Percentiles rank a stretch among this genome's conserved stretches.
Conservation (phyloP, 2,329 filamentous ascomycete genomes). For the Dissoconium aciculare region DNA sequence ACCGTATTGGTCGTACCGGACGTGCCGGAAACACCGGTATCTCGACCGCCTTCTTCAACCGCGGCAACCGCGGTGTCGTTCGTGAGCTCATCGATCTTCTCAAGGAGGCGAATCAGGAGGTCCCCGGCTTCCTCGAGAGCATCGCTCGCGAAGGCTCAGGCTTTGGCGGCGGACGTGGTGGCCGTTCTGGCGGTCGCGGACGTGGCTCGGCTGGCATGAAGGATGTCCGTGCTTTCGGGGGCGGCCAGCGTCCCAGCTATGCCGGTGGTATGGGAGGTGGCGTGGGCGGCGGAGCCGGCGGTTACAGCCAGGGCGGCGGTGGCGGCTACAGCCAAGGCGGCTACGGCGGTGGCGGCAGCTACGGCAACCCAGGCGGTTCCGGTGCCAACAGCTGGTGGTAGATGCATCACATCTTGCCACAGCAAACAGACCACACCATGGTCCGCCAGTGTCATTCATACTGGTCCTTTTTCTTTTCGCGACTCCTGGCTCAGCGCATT, state of each 20-base stretch:
- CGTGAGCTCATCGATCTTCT: slow-evolving; percentile 92
- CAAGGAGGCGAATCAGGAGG: slow-evolving; percentile 97
- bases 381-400: slow-evolving; percentile 17
- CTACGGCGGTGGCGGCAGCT: slow-evolving; percentile 8
- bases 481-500: slow-evolving; percentile 10
- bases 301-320: slow-evolving; percentile 4
- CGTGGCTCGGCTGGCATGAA: slow-evolving; percentile 58
- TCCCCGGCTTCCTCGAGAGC: slow-evolving; percentile 86
- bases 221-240: slow-evolving; percentile 57
- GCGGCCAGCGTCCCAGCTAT: slow-evolving; percentile 41
- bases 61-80: slow-evolving; percentile 94
- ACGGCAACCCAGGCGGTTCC: slow-evolving; percentile 13
- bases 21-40: slow-evolving; percentile 99
- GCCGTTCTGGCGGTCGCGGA: slow-evolving; percentile 51
- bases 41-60: slow-evolving; percentile 98
- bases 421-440: slow-evolving; percentile 4
- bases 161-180: slow-evolving; percentile 56
- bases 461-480: slow-evolving; percentile 8
- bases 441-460: slow-evolving; percentile 1
- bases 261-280: slow-evolving; percentile 43
- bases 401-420: slow-evolving; percentile 7
- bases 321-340: slow-evolving; percentile 4
- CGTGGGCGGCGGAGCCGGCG: slow-evolving; percentile 22
- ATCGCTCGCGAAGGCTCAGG: slow-evolving; percentile 85
- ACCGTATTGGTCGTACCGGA: slow-evolving; percentile 98